These are phyloP conservation scores for Borovskyia barvae DNA, from an alignment of 208 protist genomes.

Conservation along the genomic window DNA sequence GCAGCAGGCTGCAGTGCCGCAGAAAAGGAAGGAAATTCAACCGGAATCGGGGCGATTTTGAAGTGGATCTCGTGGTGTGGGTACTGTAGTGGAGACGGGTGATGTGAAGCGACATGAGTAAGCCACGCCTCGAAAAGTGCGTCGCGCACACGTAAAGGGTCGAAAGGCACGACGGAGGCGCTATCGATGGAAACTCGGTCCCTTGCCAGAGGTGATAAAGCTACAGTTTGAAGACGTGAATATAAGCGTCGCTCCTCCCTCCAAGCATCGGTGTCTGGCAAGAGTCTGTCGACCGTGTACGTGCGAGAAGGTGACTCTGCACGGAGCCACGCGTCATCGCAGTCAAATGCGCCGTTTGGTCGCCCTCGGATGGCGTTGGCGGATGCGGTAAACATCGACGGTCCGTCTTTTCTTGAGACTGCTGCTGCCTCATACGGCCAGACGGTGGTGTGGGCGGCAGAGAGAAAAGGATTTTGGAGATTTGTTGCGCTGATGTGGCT, in stretches of 20 bases:
- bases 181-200: background rate
- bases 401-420: background rate
- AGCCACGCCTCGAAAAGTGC: slow-evolving; percentile 26
- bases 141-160: background rate
- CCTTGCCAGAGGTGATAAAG: background rate
- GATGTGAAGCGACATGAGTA: slow-evolving; percentile 11
- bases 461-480: slow-evolving; percentile 19
- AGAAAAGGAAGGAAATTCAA: background rate
- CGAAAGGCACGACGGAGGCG: background rate
- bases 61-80: slow-evolving; percentile 34
- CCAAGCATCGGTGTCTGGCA: slow-evolving; percentile 2
- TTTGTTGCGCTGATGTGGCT: background rate
- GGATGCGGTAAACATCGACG: slow-evolving; percentile 16
- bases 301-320: background rate
- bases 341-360: slow-evolving; percentile 3
- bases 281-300: background rate
- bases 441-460: slow-evolving; percentile 18
- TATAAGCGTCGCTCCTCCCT: slow-evolving; percentile 7
- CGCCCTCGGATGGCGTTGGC: slow-evolving; percentile 19
- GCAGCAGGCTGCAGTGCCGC: background rate
- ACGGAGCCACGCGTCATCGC: slow-evolving; percentile 4
- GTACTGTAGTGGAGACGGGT: slow-evolving; percentile 28
- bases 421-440: slow-evolving; percentile 13
- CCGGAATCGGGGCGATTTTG: background rate
- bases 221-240: background rate